Evolutionary conservation across 2,329 filamentous ascomycete genomes (phyloP), one percentile per base, ranked within the genome.

Genomic region (Lachnellula arida): DNA sequence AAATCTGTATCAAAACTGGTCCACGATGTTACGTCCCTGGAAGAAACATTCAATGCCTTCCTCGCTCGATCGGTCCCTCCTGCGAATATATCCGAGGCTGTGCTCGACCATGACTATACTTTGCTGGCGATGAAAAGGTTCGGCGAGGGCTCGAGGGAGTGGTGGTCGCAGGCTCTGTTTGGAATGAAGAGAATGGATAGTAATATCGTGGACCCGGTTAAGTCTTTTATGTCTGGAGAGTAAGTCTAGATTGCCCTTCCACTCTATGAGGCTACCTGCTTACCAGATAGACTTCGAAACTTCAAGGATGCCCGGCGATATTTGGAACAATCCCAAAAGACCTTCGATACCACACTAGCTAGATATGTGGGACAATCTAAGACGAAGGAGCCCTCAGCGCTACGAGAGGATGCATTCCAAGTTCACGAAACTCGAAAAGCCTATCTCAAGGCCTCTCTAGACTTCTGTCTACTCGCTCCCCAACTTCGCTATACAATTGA

Each of bases 71-170:
- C 89, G 32, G 81, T 86, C n/a, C 89, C 90, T 25, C 86, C 88
- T 4, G 72, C 81, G 22, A 81, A 85, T 54, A 79, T 91, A 54
- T 90, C 88, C 57, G 92, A 97, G 72, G 87, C 88, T 53, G 82
- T 93, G 52, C 79, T 99, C 68, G 94, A 99, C 70, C 91, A 96
- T 74, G 94, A 99, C 74, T 97, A 97, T 72, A 94, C 92, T 0
- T 78, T 96, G 48, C 78, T 96, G 59, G 91, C 92, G 15, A 82
- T 97, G 71, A 89, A 88, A 72, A 82, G 89, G 55, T 88, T 92
- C 68, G 88, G 87, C 17, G 93, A 99, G 63, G 89, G 89, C 5
- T 87, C 91, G 53, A 86, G 87, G 65, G 92, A 96, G 69, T 92
- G 91, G 77, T 97, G 91, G 91, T 82, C 81, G 61, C 85, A 87